Conservation (phyloP, 371 early-diverging fungal species). For the Rhizopus delemar region DNA sequence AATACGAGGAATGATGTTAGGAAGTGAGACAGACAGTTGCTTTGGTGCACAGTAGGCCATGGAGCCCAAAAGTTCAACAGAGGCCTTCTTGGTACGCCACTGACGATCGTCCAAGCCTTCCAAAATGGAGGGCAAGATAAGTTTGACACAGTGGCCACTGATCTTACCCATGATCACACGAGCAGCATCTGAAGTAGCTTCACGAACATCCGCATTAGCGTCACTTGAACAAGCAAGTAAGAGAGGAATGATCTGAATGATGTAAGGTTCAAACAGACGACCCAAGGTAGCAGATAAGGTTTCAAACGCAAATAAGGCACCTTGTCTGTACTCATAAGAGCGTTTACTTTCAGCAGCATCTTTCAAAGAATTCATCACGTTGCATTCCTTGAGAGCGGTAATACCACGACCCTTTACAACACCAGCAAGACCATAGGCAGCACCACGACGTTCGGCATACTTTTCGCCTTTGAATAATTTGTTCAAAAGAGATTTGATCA, state of each 20-base stretch:
- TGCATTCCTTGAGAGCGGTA: conserved; percentile 79
- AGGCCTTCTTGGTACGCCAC: conserved; percentile 96
- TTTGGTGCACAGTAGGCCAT: conserved; percentile 98
- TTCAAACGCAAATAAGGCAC: conserved; percentile 93
- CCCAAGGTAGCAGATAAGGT: conserved; percentile 83
- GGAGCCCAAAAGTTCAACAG: conserved; percentile 91
- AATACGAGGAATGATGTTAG: conserved; percentile 89
- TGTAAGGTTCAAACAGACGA: conserved; percentile 96
- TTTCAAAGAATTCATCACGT: conserved; percentile 80
- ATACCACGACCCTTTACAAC: conserved; percentile 93
- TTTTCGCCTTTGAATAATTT: conserved; percentile 71
- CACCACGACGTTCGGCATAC: conserved; percentile 91
- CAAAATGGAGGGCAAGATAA: conserved; percentile 89
- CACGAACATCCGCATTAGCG: conserved; percentile 81
- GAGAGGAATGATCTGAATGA: conserved; percentile 88
- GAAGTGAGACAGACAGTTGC: conserved; percentile 88
- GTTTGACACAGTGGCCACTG: conserved; percentile 94
- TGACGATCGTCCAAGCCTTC: conserved; percentile 84
- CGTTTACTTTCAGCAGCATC: conserved; percentile 83
- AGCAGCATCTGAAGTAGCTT: conserved; percentile 88
- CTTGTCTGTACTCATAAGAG: conserved; percentile 77
- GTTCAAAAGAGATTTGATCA: conserved; percentile 70
- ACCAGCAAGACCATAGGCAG: conserved; percentile 97
- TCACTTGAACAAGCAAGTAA: conserved; percentile 91
- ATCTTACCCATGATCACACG: conserved; percentile 96